Conservation (phyloP, 768 basidiomycete genomes). For the Suillus ampliporus region DNA sequence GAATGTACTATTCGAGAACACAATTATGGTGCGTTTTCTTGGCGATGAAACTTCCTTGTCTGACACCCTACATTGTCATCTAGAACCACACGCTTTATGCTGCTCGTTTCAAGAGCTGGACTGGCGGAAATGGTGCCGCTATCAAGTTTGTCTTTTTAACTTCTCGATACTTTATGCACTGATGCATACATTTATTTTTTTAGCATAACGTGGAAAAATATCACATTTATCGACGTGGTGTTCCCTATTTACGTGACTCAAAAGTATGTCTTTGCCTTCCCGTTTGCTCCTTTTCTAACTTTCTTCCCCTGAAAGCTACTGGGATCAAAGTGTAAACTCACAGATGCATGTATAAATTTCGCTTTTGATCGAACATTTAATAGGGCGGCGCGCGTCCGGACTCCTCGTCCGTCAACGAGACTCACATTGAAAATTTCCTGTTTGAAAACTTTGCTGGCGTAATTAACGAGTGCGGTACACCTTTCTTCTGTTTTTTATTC, state of each 20-base stretch:
- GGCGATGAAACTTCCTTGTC: not conserved
- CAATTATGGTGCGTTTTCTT: conserved; percentile 43
- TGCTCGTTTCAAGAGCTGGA: conserved; percentile 74
- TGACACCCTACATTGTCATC: conserved; percentile 7
- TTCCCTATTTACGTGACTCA: conserved; percentile 69
- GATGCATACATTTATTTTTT: not conserved
- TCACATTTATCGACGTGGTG: conserved; percentile 54
- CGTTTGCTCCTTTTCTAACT: conserved; percentile 1
- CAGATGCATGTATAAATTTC: not conserved
- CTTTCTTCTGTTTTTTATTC: not conserved
- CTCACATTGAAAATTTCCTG: conserved; percentile 57
- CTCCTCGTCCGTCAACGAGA: conserved; percentile 52
- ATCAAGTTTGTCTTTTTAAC: conserved; percentile 48
- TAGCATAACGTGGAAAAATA: conserved; percentile 66
- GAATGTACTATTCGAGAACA: conserved; percentile 57
- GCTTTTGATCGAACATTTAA: not conserved
- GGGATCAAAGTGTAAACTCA: conserved; percentile 58
- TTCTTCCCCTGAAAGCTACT: conserved; percentile 49
- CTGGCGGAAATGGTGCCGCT: conserved; percentile 62
- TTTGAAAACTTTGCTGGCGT: conserved; percentile 61
- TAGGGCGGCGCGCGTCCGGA: conserved; percentile 51
- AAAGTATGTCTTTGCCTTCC: conserved; percentile 47
- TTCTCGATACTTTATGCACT: not conserved
- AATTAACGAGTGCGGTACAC: conserved; percentile 47
- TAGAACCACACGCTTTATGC: conserved; percentile 59